These are phyloP conservation scores for Fennellomyces sp. DNA, from an alignment of 371 early-diverging fungal species.

Conservation along the genomic window DNA sequence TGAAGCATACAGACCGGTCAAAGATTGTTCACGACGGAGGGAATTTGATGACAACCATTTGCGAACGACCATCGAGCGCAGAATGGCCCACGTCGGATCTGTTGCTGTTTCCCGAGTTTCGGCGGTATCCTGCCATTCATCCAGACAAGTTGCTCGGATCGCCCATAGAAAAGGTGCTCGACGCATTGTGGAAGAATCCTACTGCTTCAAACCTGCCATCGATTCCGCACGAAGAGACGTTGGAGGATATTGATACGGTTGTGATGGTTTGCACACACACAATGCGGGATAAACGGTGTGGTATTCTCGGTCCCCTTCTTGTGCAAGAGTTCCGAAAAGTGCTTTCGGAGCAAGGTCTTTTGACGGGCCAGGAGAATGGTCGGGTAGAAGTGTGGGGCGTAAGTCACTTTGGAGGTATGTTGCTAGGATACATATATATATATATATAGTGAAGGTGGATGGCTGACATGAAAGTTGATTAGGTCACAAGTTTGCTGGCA, in stretches of 20 bases:
- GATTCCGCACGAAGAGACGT: constrained; percentile 6
- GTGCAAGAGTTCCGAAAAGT: constrained; percentile 38
- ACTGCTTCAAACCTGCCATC: constrained; percentile 1
- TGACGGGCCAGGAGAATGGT: constrained; percentile 6
- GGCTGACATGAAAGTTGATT: no score
- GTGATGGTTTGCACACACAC: constrained; percentile 51
- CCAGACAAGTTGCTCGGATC: constrained; percentile 8
- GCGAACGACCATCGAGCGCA: constrained; percentile 21
- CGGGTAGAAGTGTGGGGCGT: constrained; percentile 48
- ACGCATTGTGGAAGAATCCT: constrained; percentile 31
- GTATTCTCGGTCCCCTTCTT: constrained; percentile 42
- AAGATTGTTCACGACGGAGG: constrained; percentile 4
- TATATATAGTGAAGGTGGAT: background rate
- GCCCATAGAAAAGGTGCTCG: constrained; percentile 17
- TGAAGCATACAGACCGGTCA: no score
- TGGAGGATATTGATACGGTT: constrained; percentile 34
- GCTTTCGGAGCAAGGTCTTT: constrained; percentile 24
- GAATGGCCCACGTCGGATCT: constrained; percentile 28
- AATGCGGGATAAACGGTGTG: constrained; percentile 48
- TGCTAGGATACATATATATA: background rate
- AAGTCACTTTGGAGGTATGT: constrained; percentile 52
- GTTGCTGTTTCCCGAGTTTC: constrained; percentile 46
- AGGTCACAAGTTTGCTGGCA: constrained; percentile 58
- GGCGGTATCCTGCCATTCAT: constrained; percentile 19
- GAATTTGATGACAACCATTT: constrained; percentile 24